Base-by-base conservation (phyloP, 306 rosid genomes). In the Amphicarpaea edgeworthii region DNA sequence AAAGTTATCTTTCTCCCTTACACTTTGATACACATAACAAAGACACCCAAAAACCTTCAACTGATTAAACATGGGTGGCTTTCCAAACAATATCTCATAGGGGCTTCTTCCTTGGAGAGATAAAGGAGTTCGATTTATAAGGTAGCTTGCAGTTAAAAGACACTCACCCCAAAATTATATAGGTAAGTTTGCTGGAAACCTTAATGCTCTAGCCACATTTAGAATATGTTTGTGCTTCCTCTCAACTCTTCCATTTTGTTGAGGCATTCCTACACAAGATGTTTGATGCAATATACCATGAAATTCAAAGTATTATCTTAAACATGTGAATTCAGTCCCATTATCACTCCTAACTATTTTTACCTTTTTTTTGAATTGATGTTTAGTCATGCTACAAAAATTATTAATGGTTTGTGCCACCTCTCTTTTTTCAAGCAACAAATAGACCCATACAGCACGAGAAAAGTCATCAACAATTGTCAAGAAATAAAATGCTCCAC, bases 21-120 rank as follows among this genome's bases (percentile, higher is more conserved):
- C 42, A 14, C 1, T 0, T 11, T 65, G 34, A 15, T 65, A 53
- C 4, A 41, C 51, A 21, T 38, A 65, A 65, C 51, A 65, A 1
- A 32, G n/a, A n/a, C n/a, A n/a, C n/a, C n/a, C n/a, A n/a, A n/a
- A n/a, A n/a, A n/a, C n/a, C n/a, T n/a, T n/a, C 51, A 65, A 40
- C 5, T 65, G 53, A 6, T 5, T 3, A 40, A 17, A 40, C 5
- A 7, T 9, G 3, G 32, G 70, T 8, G 70, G 19, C 11, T 19
- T 38, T 2, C 53, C 47, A 65, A 38, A 41, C 1, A 40, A 20
- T 0, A 65, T 1, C 32, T 19, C 9, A 17, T 63, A 4, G 1
- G 70, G 50, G 6, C 49, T 63, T 63, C 40, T 63, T 41, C 70
- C 70, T 38, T 20, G 15, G 19, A 65, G 51, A 16, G 49, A 37